phyloP scores from a whole-genome alignment of 768 basidiomycete species.

The Polyporus arcularius region DNA sequence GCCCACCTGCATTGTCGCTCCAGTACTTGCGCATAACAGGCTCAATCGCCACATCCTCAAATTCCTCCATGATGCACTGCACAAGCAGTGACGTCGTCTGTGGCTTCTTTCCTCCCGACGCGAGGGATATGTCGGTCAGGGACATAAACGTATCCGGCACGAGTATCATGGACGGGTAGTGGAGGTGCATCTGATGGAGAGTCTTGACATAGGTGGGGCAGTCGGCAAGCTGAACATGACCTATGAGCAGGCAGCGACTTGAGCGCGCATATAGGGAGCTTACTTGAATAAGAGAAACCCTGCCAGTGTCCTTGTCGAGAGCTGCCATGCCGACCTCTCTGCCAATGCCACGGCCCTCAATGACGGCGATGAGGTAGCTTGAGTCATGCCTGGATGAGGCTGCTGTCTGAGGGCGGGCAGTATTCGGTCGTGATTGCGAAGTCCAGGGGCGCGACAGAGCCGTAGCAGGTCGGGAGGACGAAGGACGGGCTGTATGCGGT shows the following conservation, averaged over 20 bases:
- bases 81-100: conserved; percentile 63
- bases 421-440: conserved; percentile 55
- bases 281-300: conserved; percentile 79
- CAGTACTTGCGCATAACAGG: conserved; percentile 79
- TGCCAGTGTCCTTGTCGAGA: conserved; percentile 76
- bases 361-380: conserved; percentile 64
- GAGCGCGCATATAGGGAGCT: neutral
- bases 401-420: conserved; percentile 66
- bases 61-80: conserved; percentile 72
- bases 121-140: conserved; percentile 48
- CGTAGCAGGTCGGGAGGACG: conserved; percentile 24
- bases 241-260: neutral
- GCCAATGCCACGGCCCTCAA: conserved; percentile 78
- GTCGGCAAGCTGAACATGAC: conserved; percentile 64
- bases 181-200: conserved; percentile 80
- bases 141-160: conserved; percentile 83
- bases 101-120: conserved; percentile 46
- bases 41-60: conserved; percentile 65
- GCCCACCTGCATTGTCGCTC: conserved; percentile 77
- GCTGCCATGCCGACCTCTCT: conserved; percentile 88
- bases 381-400: conserved; percentile 59
- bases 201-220: conserved; percentile 89
- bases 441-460: conserved; percentile 50
- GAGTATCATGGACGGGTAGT: conserved; percentile 68
- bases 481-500: neutral